Evolutionary conservation across 306 rosid genomes (phyloP), one percentile per base, ranked within the genome.

Genomic region (Quercus rubra): DNA sequence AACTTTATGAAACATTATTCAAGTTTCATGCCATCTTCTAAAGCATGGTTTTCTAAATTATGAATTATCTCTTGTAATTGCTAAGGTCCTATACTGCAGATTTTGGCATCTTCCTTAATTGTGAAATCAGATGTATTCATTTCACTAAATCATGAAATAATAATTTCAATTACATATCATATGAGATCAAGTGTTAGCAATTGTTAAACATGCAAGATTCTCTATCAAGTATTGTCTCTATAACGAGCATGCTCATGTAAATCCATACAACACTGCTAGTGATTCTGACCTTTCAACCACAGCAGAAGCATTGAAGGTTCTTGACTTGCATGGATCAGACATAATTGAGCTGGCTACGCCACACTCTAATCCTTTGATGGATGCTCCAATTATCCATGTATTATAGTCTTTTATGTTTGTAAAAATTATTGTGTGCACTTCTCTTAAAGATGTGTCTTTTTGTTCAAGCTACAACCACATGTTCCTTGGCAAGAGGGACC

Each of bases 331-430:
- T 75, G 97, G 98, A 51, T 92, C 96, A 4, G 96, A 95, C 89
- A 91, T 95, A 77, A 95, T 95, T 55, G 99, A 95, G 80, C 83
- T 95, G 1, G 99, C 97, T 5, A 92, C 91, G 67, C 99, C 97
- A 0, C 91, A 95, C 81, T 92, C 99, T 14, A 96, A 95, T 85
- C 97, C 99, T 78, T 84, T 95, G 89, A 98, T 98, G 5, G 99
- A 95, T 85, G 99, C 98, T 76, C 99, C 98, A 43, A 97, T 92
- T 83, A 95, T 95, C 80, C 99, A 95, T 97, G 99, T 93, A 81
- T 35, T 73, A 27, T 31, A 58, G 13, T 15, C 63, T 54, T 33
- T 52, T 15, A 82, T 74, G 54, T 70, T 67, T 7, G 27, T 20
- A 21, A 38, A 38, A 38, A 38, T 38, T 38, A 38, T 6, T 6